Evolutionary conservation across 2,329 filamentous ascomycete genomes (phyloP), one percentile per base, ranked within the genome.

Genomic region (Epichloe coenophiala): DNA sequence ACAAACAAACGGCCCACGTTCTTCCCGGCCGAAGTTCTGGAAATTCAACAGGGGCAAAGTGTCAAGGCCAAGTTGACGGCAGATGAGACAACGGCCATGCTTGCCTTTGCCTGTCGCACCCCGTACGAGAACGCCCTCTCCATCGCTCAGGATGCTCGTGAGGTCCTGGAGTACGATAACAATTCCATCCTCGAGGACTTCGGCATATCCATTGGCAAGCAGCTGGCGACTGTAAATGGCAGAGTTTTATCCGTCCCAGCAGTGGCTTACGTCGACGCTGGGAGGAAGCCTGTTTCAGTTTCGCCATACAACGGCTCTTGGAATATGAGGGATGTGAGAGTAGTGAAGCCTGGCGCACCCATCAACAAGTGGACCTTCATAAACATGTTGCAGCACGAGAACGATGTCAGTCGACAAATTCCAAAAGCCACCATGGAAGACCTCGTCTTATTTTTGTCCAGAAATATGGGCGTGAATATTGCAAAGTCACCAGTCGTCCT

Each of bases 221-320:
- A 71, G 1, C 72, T 95, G 36, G 70, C 95, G 36, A 85, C 84
- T 0, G 85, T 95, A 0, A 71, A 73, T 1, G 90, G 80, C 1
- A 81, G 89, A 5, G 76, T 91, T 40, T 73, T 95, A 0, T 41
- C 59, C 0, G 60, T 78, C 0, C 88, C 88, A 0, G 59, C 56
- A 0, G 67, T 95, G 31, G 62, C 68, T 2, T 95, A 95, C 59
- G 54, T 61, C 37, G 53, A 51, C 11, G 47, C 47, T 54, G 61
- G 51, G 19, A 59, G 55, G 57, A 47, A 54, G 37, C 58, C 44
- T 39, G 46, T 39, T 1, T 7, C 53, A 5, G 52, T 74, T 5
- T 60, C 47, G 1, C 67, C 76, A 0, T 54, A 50, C 1, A 66
- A 68, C n/a, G 86, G 83, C 0, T 72, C 74, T 1, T 93, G 86